These are phyloP conservation scores for Boechera divaricarpa DNA, from an alignment of 345 rosid genomes.

Conservation along the genomic window DNA sequence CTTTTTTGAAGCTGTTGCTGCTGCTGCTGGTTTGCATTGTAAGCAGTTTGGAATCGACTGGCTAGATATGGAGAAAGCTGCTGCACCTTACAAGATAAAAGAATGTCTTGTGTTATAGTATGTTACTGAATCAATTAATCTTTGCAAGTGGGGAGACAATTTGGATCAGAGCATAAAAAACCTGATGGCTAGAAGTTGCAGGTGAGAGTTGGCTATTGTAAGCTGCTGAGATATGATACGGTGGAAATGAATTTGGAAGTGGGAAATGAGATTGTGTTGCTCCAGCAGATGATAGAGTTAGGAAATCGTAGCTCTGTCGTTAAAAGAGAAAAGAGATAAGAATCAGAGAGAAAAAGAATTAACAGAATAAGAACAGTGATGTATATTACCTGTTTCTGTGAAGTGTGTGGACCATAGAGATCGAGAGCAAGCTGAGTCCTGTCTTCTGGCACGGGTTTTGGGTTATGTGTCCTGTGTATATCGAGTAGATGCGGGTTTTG, in stretches of 20 bases:
- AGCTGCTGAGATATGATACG: constrained; percentile 47
- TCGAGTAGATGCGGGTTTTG: constrained; percentile 35
- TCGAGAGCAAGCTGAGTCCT: constrained; percentile 30
- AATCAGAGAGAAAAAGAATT: constrained; percentile 1
- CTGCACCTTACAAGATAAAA: constrained; percentile 52
- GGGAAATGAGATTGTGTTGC: constrained; percentile 49
- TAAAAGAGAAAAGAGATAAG: constrained; percentile 34
- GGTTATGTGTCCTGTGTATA: constrained; percentile 24
- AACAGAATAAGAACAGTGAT: constrained; percentile 19
- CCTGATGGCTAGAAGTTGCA: constrained; percentile 63
- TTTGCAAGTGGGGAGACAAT: not conserved
- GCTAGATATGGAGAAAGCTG: constrained; percentile 50
- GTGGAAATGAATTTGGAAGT: constrained; percentile 47
- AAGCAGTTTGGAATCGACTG: constrained; percentile 46
- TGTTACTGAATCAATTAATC: not conserved
- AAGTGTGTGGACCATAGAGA: constrained; percentile 22
- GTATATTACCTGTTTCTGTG: constrained; percentile 57
- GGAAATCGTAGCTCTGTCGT: constrained; percentile 65
- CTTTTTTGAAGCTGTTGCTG: constrained; percentile 51
- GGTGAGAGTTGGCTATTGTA: constrained; percentile 56
- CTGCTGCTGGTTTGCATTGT: constrained; percentile 50
- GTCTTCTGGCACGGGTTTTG: constrained; percentile 37
- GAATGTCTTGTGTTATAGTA: not conserved
- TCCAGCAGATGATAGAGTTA: constrained; percentile 60
- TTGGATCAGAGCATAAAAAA: constrained; percentile 30